These are phyloP conservation scores for Stemphylium vesicarium DNA, from an alignment of 2,329 filamentous ascomycete species.

Conservation along the genomic window DNA sequence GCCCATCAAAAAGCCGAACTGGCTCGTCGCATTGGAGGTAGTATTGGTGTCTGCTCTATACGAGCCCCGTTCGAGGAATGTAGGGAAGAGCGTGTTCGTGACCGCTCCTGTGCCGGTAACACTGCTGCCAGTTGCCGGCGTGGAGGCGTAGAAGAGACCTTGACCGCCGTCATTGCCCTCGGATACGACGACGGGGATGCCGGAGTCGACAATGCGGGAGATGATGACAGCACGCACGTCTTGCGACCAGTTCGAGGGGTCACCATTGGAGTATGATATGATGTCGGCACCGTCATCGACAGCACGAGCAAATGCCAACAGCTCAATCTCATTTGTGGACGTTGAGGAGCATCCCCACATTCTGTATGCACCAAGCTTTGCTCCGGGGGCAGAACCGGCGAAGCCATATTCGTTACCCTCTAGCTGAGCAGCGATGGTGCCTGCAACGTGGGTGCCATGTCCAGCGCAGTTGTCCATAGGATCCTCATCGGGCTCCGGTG, in stretches of 20 bases:
- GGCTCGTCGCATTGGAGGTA: constrained; percentile 26
- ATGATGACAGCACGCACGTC: constrained; percentile 51
- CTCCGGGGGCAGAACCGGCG: constrained; percentile 27
- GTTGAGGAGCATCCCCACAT: constrained; percentile 16
- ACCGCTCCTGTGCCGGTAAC: constrained; percentile 56
- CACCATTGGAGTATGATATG: constrained; percentile 36
- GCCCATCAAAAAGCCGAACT: constrained; percentile 44
- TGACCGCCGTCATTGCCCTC: constrained; percentile 59
- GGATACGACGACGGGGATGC: constrained; percentile 59
- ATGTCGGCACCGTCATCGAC: constrained; percentile 58
- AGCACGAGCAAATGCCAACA: constrained; percentile 51
- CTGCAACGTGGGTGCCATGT: constrained; percentile 63
- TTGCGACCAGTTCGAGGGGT: constrained; percentile 39
- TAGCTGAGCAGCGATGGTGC: constrained; percentile 66
- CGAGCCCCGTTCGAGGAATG: constrained; percentile 11
- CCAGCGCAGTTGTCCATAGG: constrained; percentile 61
- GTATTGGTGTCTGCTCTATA: constrained; percentile 43
- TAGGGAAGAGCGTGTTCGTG: constrained; percentile 43
- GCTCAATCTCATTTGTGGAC: constrained; percentile 18
- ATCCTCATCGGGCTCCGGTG: constrained; percentile 55
- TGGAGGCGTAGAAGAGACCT: constrained; percentile 57
- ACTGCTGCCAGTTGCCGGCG: constrained; percentile 52
- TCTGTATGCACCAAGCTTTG: constrained; percentile 24
- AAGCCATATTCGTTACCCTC: constrained; percentile 41
- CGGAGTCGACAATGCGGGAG: constrained; percentile 53